Conservation (phyloP, 352 stramenopile genomes). For the Thalassiosira oceanica region DNA sequence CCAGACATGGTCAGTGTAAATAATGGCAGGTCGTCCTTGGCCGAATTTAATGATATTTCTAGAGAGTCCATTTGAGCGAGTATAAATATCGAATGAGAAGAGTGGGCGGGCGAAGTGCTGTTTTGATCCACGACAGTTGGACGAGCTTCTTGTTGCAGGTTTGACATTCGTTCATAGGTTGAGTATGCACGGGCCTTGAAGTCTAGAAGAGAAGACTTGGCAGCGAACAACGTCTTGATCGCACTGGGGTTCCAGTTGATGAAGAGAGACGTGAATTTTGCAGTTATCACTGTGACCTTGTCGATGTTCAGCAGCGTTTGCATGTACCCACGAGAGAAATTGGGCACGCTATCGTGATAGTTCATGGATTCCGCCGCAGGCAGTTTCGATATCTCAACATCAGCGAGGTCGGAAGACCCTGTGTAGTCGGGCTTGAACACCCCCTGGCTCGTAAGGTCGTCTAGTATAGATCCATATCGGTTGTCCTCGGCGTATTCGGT, state of each 20-base stretch:
- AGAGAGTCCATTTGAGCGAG: constrained; percentile 73
- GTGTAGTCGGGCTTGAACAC: constrained; percentile 63
- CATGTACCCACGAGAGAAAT: constrained; percentile 55
- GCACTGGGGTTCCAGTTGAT: constrained; percentile 82
- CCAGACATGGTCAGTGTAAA: constrained; percentile 75
- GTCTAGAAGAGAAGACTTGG: constrained; percentile 43
- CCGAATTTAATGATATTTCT: constrained; percentile 75
- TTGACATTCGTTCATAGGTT: constrained; percentile 51
- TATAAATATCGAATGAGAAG: constrained; percentile 64
- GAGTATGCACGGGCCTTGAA: constrained; percentile 55
- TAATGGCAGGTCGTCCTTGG: constrained; percentile 75
- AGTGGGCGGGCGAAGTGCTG: constrained; percentile 4
- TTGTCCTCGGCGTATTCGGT: constrained; percentile 54
- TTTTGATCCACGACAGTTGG: constrained; percentile 8
- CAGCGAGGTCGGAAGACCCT: constrained; percentile 70
- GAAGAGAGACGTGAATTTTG: constrained; percentile 74
- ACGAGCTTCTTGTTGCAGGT: constrained; percentile 14
- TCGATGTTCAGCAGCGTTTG: constrained; percentile 37
- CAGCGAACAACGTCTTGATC: constrained; percentile 61
- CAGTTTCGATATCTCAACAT: constrained; percentile 69
- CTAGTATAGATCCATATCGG: constrained; percentile 65
- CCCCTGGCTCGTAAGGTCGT: constrained; percentile 58
- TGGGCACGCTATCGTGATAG: constrained; percentile 39
- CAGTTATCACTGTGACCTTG: constrained; percentile 55
- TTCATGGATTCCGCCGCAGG: constrained; percentile 26